A percentile compares a stretch with the other conserved stretches of the same genome.
Conservation (phyloP, 768 basidiomycete genomes). For the Lentinus tigrinus region DNA sequence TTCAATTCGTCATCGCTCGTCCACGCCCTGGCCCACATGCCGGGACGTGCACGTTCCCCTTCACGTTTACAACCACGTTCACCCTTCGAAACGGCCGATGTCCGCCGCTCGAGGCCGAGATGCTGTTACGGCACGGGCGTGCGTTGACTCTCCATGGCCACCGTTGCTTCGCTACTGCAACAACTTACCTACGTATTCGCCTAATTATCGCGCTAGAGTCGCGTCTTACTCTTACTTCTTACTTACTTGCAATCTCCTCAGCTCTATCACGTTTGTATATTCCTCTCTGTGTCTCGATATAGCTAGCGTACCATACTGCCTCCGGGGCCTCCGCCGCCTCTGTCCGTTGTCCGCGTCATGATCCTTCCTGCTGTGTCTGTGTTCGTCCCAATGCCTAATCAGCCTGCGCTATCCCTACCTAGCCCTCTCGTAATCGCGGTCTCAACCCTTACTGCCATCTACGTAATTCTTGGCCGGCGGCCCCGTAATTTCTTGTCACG, state of each 20-base stretch:
- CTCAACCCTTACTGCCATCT: not conserved
- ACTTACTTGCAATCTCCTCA: not conserved
- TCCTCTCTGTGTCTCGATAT: slow-evolving; percentile 9
- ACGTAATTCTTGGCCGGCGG: slow-evolving; percentile 4
- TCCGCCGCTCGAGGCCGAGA: not conserved
- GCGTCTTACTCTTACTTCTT: not conserved
- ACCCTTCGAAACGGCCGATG: not conserved
- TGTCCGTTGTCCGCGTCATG: not conserved
- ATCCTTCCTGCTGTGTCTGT: too few relatives aligned
- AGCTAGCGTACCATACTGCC: slow-evolving; percentile 1
- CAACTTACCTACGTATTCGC: not conserved
- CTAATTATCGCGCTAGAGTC: slow-evolving; percentile 14
- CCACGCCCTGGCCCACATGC: too few relatives aligned
- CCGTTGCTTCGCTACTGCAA: too few relatives aligned
- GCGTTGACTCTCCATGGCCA: not conserved
- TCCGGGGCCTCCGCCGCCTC: not conserved
- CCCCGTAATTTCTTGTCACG: slow-evolving; percentile 6
- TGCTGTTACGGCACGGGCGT: not conserved
- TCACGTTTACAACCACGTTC: not conserved
- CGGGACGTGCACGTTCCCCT: too few relatives aligned
- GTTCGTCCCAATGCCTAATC: not conserved
- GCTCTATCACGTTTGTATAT: slow-evolving; percentile 5
- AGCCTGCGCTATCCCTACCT: not conserved
- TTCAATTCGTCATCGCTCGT: too few relatives aligned
- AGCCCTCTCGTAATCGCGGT: too few relatives aligned